Evolutionary conservation across 192 early-diverging fungal species (phyloP), one percentile per base, ranked within the genome.

Genomic region (Coemansia sp.): DNA sequence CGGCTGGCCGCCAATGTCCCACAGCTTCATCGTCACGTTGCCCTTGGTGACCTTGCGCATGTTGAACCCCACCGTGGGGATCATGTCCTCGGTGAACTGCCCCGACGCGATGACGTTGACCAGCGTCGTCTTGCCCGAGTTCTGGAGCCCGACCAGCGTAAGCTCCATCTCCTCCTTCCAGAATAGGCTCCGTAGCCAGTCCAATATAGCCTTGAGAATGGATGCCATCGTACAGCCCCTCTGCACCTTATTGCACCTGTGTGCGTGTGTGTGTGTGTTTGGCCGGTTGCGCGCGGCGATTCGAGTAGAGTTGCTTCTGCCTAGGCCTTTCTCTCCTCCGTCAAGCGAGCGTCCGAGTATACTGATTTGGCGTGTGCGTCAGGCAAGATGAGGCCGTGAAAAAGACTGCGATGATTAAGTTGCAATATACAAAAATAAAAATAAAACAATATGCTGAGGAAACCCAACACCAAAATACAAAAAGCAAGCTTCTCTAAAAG

Each of bases 1-100:
- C 38, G 95, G 89, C 65, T 99, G 97, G 9, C 97, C 97, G 33
- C 97, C 97, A 67, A 99, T 85, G 74, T 99, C 97, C 97, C 97
- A 99, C 50, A 99, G 74, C 67, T 98, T 97, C 92, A 99, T 97
- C 13, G 88, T 90, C 25, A 99, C 93, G 40, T 90, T 91, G 53
- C 90, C 88, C 78, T 90, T 89, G 9, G 87, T 86, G 29, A 92
- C 87, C 60, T 88, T 97, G 57, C 95, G 82, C 97, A 99, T 99
- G 65, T 97, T 98, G 69, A 97, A 99, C 9, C 97, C 97, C 18
- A 99, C 93, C 5, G 97, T 99, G 3, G 97, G 97, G 39, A 97
- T 98, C 83, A 83, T 83, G 59, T 92, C 90, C 69, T 92, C 90
- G 2, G 80, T 84, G 50, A 83, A 92, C 60, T 88, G 83, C 15